Percentiles rank a stretch among this genome's conserved stretches.
Conservation (phyloP, 495 filamentous ascomycete genomes). For the Letharia lupina region DNA sequence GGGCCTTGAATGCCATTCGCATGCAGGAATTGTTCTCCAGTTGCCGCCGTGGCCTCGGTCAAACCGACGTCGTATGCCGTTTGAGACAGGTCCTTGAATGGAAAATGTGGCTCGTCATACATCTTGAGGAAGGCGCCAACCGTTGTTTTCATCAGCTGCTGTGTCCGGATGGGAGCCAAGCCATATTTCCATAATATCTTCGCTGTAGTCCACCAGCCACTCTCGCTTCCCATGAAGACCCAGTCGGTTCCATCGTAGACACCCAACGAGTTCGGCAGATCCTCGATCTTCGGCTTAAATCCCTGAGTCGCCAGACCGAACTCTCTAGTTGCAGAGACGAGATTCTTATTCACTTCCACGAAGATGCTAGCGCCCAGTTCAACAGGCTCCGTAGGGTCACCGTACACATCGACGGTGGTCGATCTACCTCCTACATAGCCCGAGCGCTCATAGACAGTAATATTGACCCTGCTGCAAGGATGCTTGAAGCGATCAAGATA, state of each 20-base stretch:
- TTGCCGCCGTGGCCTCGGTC: slow-evolving; percentile 51
- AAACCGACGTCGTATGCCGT: slow-evolving; percentile 58
- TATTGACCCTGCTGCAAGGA: slow-evolving; percentile 44
- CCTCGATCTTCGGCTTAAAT: slow-evolving; percentile 31
- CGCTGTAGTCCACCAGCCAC: slow-evolving; percentile 69
- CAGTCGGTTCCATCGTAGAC: slow-evolving; percentile 79
- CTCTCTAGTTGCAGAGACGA: slow-evolving; percentile 62
- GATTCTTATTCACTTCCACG: slow-evolving; percentile 74
- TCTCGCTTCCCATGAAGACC: slow-evolving; percentile 52
- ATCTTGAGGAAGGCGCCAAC: slow-evolving; percentile 69
- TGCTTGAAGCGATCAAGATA: slow-evolving; percentile 60
- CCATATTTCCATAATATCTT: slow-evolving; percentile 86
- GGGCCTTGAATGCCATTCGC: slow-evolving; percentile 51
- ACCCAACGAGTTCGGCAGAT: slow-evolving; percentile 48
- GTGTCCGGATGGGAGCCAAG: slow-evolving; percentile 61
- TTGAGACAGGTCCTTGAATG: slow-evolving; percentile 66
- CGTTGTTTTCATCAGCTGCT: slow-evolving; percentile 61
- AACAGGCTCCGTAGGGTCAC: slow-evolving; percentile 58
- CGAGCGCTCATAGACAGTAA: slow-evolving; percentile 83
- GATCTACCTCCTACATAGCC: slow-evolving; percentile 78
- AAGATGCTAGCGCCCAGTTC: slow-evolving; percentile 93
- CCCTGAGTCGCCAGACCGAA: slow-evolving; percentile 53
- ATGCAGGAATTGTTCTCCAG: slow-evolving; percentile 62
- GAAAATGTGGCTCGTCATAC: slow-evolving; percentile 76
- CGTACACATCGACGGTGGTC: slow-evolving; percentile 77